Evolutionary conservation across 495 filamentous ascomycete genomes (phyloP), one percentile per base, ranked within the genome.

Genomic region (Penicillium bovifimosum): DNA sequence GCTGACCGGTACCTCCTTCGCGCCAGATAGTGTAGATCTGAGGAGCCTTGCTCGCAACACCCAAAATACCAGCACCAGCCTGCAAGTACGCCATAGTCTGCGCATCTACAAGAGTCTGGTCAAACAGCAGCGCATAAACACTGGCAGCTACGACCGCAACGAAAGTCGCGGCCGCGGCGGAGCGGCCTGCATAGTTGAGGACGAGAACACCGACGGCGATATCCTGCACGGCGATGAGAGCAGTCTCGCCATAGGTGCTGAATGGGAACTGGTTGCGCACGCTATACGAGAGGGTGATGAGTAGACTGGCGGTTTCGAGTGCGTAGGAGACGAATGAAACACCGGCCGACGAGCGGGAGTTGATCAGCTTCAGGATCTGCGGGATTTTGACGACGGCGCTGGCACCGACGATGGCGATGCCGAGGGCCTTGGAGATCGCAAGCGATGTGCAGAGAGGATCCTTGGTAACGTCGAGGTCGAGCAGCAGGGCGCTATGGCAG

Each of bases 201-300:
- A 98, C 89, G 58, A 96, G 66, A 32, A 87, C 80, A 7, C 86
- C 80, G 62, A 98, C 92, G 42, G 88, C 83, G 24, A 96, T 80
- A 76, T 98, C 95, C 74, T 98, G 93, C 38, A 84, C 82, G 11
- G 90, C 79, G 54, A 98, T 95, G 60, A 97, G 75, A 32, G 87
- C 90, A 35, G 88, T 89, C 79, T 98, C 93, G 63, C 93, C 93
- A 62, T 86, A 98, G 14, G 93, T 97, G 76, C 86, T 92, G 70
- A 97, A 93, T 13, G 95, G 92, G 64, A 95, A 96, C 6, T 85
- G 85, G 60, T 90, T 86, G 63, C 95, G 86, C 49, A 87, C 76
- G 67, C 93, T 93, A 73, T 98, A 98, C 27, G 86, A 87, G 36
- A 97, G 79, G 2, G 83, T 86, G 72, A 93, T 92, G 46, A 96